A percentile compares a stretch with the other conserved stretches of the same genome.
Evolutionary conservation across 2,329 filamentous ascomycete genomes (phyloP).

Genomic region (Calycina marina): DNA sequence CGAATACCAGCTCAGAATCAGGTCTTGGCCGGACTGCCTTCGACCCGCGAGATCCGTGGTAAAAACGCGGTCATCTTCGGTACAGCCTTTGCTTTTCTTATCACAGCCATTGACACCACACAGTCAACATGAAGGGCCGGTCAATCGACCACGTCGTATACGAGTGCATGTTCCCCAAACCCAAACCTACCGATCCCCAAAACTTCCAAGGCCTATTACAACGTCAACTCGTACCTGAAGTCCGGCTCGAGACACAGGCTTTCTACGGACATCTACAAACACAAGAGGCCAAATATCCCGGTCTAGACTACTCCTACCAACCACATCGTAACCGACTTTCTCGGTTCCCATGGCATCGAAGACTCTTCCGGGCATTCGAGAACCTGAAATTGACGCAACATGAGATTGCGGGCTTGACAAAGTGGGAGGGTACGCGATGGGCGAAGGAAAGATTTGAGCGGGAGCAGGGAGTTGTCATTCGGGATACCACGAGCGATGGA

Average conservation of each 20-base stretch:
- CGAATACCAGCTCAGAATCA: too few species aligned
- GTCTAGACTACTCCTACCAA: constrained; percentile 60
- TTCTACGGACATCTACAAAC: constrained; percentile 72
- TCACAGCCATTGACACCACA: too few species aligned
- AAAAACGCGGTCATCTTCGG: too few species aligned
- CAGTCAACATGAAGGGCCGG: constrained; percentile 49
- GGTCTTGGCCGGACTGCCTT: too few species aligned
- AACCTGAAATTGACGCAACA: constrained; percentile 48
- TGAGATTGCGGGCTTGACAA: constrained; percentile 59
- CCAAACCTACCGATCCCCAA: constrained; percentile 51
- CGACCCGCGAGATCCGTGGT: too few species aligned
- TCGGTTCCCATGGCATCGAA: constrained; percentile 62
- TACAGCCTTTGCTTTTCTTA: too few species aligned
- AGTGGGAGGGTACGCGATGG: constrained; percentile 76
- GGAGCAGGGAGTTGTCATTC: constrained; percentile 55
- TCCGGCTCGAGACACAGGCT: constrained; percentile 56
- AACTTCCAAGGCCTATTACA: constrained; percentile 58
- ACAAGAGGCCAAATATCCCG: constrained; percentile 68
- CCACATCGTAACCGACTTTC: constrained; percentile 66
- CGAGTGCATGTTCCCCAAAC: constrained; percentile 56
- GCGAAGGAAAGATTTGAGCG: constrained; percentile 67
- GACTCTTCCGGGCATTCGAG: constrained; percentile 65
- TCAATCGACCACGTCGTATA: constrained; percentile 60
- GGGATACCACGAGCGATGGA: constrained; percentile 56
- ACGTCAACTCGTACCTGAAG: constrained; percentile 55